A percentile compares a stretch with the other conserved stretches of the same genome.
phyloP scores from a whole-genome alignment of 441 rosid species.

The Aquilaria agallochum region DNA sequence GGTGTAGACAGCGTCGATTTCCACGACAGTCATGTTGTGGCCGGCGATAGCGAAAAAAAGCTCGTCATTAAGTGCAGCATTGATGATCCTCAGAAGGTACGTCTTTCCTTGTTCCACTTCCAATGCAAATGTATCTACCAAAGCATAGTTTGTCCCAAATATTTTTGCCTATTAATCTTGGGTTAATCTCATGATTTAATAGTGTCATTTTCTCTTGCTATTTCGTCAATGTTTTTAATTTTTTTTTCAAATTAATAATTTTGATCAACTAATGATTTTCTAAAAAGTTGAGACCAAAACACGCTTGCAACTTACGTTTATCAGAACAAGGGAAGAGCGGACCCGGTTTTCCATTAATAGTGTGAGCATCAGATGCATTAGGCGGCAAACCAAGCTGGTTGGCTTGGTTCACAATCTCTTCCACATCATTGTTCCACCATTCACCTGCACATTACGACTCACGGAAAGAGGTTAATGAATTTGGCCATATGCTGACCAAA shows the following conservation, averaged over 20 bases:
- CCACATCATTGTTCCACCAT: slow-evolving; percentile 40
- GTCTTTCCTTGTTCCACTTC: slow-evolving; percentile 37
- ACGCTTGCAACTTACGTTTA: slow-evolving; percentile 19
- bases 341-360: slow-evolving; percentile 38
- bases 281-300: background rate
- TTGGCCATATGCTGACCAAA: too few relatives aligned
- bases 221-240: too few relatives aligned
- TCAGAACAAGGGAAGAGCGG: slow-evolving; percentile 38
- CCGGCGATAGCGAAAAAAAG: slow-evolving; percentile 55
- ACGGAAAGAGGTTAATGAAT: background rate
- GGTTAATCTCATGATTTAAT: too few relatives aligned
- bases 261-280: too few relatives aligned
- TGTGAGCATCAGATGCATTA: slow-evolving; percentile 34
- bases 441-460: slow-evolving; percentile 18
- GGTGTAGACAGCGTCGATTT: slow-evolving; percentile 36
- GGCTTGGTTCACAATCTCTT: slow-evolving; percentile 26
- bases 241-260: too few relatives aligned
- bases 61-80: slow-evolving; percentile 66
- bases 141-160: background rate
- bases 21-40: slow-evolving; percentile 51
- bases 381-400: slow-evolving; percentile 31
- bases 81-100: slow-evolving; percentile 38
- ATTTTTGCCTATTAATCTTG: too few relatives aligned
- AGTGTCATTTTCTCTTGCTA: too few relatives aligned
- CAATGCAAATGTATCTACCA: slow-evolving; percentile 35